Evolutionary conservation across 2,329 filamentous ascomycete species (phyloP).

Genomic region (Phaeoacremonium minimum): DNA sequence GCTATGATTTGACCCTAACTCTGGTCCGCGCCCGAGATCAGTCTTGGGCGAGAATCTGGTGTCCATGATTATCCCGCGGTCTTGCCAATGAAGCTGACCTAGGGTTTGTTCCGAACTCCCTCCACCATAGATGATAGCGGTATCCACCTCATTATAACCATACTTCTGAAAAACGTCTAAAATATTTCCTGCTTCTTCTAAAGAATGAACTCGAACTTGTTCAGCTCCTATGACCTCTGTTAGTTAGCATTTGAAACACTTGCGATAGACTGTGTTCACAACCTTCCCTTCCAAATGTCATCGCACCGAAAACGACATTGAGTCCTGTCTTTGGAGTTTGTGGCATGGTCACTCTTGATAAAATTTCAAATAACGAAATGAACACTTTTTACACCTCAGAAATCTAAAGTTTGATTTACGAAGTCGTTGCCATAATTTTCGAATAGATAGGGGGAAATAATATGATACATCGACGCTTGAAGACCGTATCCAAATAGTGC

Average conservation of each 20-base stretch:
- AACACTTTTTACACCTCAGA: no score
- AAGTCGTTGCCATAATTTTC: no score
- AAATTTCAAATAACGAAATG: no score
- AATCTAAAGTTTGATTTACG: no score
- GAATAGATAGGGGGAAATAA: no score
- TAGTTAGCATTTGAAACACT: no score
- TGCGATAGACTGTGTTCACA: constrained; percentile 18
- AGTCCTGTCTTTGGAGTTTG: not conserved
- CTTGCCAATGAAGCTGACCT: constrained; percentile 28
- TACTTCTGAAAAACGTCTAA: constrained; percentile 61
- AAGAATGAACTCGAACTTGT: constrained; percentile 17
- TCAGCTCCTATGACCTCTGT: no score
- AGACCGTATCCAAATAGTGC: no score
- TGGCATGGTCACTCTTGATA: no score
- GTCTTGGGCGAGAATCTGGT: constrained; percentile 36
- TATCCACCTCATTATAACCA: constrained; percentile 68
- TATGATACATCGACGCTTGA: no score
- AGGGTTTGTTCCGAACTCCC: constrained; percentile 58
- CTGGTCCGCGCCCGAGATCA: constrained; percentile 12
- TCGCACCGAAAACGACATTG: constrained; percentile 20
- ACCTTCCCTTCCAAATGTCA: constrained; percentile 20
- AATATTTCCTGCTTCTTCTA: constrained; percentile 51
- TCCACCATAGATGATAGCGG: constrained; percentile 59
- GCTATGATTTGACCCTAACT: constrained; percentile 6
- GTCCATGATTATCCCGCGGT: constrained; percentile 32